Base-by-base conservation (phyloP, 2,329 filamentous ascomycete species). In the Aspergillus puulaauensis region DNA sequence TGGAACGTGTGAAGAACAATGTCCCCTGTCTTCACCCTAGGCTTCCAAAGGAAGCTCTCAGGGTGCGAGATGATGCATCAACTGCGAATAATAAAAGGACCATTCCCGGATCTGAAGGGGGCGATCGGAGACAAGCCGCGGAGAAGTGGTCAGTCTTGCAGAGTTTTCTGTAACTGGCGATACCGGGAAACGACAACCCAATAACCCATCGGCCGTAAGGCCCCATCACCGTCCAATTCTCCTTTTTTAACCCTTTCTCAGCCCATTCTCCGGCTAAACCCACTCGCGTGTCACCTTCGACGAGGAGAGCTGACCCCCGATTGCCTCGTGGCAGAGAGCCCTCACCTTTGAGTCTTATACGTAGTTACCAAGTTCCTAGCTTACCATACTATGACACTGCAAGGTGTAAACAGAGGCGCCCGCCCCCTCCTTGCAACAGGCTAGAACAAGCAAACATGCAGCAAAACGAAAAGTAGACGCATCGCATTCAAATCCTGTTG, bases 1-100 rank as follows among this genome's bases (percentile, higher is more conserved):
- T 60, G 54, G 60, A 60, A 59, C 59, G 57, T 61, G 59, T 43
- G 40, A 52, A 31, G 49, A 52, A 52, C 39, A 17, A 31, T 33
- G 14, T 33, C 23, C 48, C 14, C 15, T 24, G 43, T 37, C 17
- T 45, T 41, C 37, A 11, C 35, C 35, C 9, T 12, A 35, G 19
- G 17, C 17, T 14, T 27, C 43, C 31, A 6, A n/a, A 17, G 23
- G 19, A 19, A 27, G 15, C 12, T 8, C 35, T 37, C 35, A 37
- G 35, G 9, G 35, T 37, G 12, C 35, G 15, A 52, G 33, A 17
- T 52, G 49, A 52, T 23, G 24, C 19, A 53, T 45, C 50, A 24
- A 53, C 50, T 47, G 51, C 51, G 24, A 54, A 39, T 11, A 40
- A 54, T 45, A 53, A 46, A 52, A n/a, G n/a, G 23, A 37, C 31